Evolutionary conservation across 306 rosid genomes (phyloP), one percentile per base, ranked within the genome.

Genomic region (Corylus americana): DNA sequence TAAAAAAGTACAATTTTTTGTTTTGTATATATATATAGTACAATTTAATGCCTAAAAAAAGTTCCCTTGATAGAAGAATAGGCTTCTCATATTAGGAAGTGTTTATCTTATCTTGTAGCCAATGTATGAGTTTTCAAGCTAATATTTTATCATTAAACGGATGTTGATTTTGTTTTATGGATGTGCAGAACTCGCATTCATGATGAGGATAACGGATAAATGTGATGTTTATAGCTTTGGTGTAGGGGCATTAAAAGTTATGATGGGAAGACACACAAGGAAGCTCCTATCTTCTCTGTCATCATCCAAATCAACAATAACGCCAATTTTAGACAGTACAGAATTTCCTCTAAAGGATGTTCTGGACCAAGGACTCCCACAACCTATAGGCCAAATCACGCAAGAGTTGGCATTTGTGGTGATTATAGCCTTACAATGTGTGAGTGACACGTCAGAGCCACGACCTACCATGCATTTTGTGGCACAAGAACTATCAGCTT

Each of bases 201-300:
- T 90, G 0, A 88, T 86, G 93, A 71, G 70, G 31, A 85, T 88
- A 3, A 92, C 89, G 0, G 87, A 88, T 11, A 90, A 86, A 75
- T 87, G 88, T 45, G 94, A 92, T 8, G 94, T 90, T 55, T 90
- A 90, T 57, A 92, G 94, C 39, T 90, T 87, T 70, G 92, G 94
- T 7, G 92, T 88, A 66, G 89, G 88, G 49, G 83, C 79, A 18
- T 74, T 92, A 22, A 93, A 92, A 81, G 77, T 87, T 51, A 16
- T 90, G 85, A 90, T 90, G 93, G 93, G 94, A 74, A 88, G 66
- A 58, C 97, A 92, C 80, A 93, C 94, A 3, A 85, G 90, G 45
- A 91, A 92, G 51, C 77, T 89, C 69, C 77, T 90, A 64, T 11
- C 55, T 70, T 44, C 66, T 6, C 8, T 89, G 18, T 47, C 63